These are phyloP conservation scores for Eucalyptus marginata DNA, from an alignment of 345 rosid genomes.

Conservation along the genomic window DNA sequence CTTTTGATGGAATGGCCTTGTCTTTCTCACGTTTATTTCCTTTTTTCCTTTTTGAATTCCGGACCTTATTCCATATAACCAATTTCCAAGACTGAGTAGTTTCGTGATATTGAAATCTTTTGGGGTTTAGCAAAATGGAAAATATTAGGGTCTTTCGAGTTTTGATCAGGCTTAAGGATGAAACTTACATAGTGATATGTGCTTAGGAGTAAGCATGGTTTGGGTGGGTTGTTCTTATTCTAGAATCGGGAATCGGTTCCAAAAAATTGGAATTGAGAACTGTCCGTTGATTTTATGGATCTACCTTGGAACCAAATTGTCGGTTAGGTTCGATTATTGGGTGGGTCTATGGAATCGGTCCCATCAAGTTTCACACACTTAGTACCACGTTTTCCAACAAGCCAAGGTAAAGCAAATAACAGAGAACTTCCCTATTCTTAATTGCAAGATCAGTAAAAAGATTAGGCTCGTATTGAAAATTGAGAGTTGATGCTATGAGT, in stretches of 20 bases:
- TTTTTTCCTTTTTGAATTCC: background rate
- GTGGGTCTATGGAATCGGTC: too few species aligned
- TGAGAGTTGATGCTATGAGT: too few species aligned
- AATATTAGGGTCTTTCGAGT: background rate
- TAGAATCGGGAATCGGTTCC: accelerated
- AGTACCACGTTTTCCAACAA: too few species aligned
- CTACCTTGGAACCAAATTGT: accelerated
- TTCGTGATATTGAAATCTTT: background rate
- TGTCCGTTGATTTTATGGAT: too few species aligned
- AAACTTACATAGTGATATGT: background rate
- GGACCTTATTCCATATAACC: background rate
- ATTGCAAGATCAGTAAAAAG: too few species aligned
- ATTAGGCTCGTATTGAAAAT: too few species aligned
- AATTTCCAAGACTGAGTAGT: background rate
- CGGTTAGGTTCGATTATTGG: too few species aligned
- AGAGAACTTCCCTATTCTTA: too few species aligned
- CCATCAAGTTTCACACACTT: too few species aligned
- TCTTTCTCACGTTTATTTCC: background rate
- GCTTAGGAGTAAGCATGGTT: background rate
- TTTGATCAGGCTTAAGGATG: background rate
- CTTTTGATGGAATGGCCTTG: background rate
- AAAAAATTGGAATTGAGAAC: too few species aligned
- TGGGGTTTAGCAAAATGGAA: background rate
- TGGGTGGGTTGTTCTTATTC: accelerated
- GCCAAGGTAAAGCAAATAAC: too few species aligned